Conservation (phyloP, 768 basidiomycete species). For the Pisolithus tinctorius region DNA sequence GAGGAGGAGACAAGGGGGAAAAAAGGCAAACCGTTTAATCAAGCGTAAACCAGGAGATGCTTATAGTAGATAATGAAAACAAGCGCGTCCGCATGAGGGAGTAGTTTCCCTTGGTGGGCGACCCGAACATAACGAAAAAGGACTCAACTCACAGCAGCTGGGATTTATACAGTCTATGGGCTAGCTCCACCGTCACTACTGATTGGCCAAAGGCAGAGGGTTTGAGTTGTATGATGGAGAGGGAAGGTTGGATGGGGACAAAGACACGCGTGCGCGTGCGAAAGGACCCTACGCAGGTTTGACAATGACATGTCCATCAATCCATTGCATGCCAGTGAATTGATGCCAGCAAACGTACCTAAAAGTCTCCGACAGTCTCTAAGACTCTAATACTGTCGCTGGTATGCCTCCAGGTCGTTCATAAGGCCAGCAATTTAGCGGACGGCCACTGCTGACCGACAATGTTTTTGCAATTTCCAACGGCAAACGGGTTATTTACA, state of each 20-base stretch:
- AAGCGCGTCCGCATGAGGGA: constrained; percentile 14
- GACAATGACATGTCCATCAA: too few species aligned
- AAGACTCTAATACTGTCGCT: too few species aligned
- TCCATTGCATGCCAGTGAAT: too few species aligned
- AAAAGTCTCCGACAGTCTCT: too few species aligned
- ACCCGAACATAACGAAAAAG: constrained; percentile 11
- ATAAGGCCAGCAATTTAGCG: too few species aligned
- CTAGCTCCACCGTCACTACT: neutral
- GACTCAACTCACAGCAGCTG: constrained; percentile 10
- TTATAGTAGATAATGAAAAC: constrained; percentile 14
- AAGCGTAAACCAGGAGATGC: constrained; percentile 1
- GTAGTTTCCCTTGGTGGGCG: constrained; percentile 9
- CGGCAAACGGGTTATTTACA: too few species aligned
- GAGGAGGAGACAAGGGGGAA: constrained; percentile 1
- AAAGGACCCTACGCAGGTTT: constrained; percentile 5
- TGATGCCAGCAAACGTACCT: too few species aligned
- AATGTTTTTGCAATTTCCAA: too few species aligned
- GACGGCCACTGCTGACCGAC: too few species aligned
- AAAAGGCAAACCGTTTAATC: constrained; percentile 6
- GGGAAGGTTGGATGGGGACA: constrained; percentile 10
- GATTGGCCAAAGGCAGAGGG: too few species aligned
- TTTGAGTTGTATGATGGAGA: constrained; percentile 3
- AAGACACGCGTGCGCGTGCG: constrained; percentile 19
- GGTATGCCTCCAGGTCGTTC: too few species aligned
- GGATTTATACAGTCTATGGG: neutral